Base-by-base conservation (phyloP, 306 rosid genomes). In the Sicyos edulis region DNA sequence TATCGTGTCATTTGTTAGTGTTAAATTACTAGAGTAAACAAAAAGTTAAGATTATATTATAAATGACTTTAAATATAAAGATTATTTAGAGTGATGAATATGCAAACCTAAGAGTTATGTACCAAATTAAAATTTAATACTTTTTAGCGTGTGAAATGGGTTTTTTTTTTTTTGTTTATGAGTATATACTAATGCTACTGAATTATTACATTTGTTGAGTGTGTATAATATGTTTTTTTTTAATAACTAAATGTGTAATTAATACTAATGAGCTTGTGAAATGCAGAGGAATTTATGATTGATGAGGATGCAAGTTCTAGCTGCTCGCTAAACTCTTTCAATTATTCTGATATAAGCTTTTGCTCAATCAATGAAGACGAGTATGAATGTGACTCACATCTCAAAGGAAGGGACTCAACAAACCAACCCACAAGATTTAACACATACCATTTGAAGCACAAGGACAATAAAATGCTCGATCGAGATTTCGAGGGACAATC, bases 231-330 rank as follows among this genome's bases (percentile, higher is more conserved):
- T 26, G 29, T 26, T 26, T 32, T 32, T 32, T 32, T 2, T 32
- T 32, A 32, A 32, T 32, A 32, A 32, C 4, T 51, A 49, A 69
- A 69, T 69, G 42, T 49, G 44, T 37, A 37, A 37, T 6, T 37
- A 49, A 45, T 69, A 14, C 17, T 52, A 32, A 47, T 12, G 22
- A 60, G 51, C 21, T 22, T 54, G 65, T 34, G 62, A 61, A 47
- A 75, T 72, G 81, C 85, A 84, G 88, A 83, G 54, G 83, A 82
- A 57, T 8, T 50, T 16, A 6, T 54, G 8, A 57, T 52, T 56
- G 85, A 84, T 14, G 91, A 87, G 17, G 95, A 87, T 64, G 62
- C 78, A 54, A 83, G 90, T 78, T 89, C 91, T 49, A 77, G 59
- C 10, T 72, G 86, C 78, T 89, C 97, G 0, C 55, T 81, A 60